Evolutionary conservation across 2,329 filamentous ascomycete species (phyloP).

Genomic region (Lasiodiplodia gonubiensis): DNA sequence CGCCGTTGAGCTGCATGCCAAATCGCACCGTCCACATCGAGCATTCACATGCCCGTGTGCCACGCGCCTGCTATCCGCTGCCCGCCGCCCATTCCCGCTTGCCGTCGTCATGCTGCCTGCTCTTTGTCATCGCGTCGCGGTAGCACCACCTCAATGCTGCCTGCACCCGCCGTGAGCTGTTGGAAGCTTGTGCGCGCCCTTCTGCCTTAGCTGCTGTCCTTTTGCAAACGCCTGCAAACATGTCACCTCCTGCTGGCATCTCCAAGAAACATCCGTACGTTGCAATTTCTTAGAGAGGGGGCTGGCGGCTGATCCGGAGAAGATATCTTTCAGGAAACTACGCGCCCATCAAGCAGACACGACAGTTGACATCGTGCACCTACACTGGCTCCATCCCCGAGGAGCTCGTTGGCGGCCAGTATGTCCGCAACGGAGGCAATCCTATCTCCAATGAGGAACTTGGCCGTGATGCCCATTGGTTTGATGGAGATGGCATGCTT

Average conservation of each 20-base stretch:
- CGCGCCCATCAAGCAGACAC: slow-evolving; percentile 65
- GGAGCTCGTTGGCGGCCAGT: slow-evolving; percentile 72
- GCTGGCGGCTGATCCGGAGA: neutral
- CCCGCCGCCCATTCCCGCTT: neutral
- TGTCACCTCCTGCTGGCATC: slow-evolving; percentile 30
- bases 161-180: neutral
- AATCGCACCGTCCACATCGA: neutral
- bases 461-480: slow-evolving; percentile 71
- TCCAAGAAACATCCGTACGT: slow-evolving; percentile 49
- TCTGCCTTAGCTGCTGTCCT: neutral
- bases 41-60: slow-evolving; percentile 10
- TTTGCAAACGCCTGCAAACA: neutral
- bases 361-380: slow-evolving; percentile 62
- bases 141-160: neutral
- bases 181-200: neutral
- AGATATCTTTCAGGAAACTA: slow-evolving; percentile 72
- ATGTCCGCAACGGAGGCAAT: slow-evolving; percentile 74
- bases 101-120: slow-evolving; percentile 12
- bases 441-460: slow-evolving; percentile 67
- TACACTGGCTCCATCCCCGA: slow-evolving; percentile 65
- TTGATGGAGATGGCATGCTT: slow-evolving; percentile 78
- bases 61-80: slow-evolving; percentile 4
- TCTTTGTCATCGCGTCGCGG: slow-evolving; percentile 8
- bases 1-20: neutral
- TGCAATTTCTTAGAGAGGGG: neutral